These are phyloP conservation scores for Plasmodium gonderi DNA, from an alignment of 169 alveolate species.

Conservation along the genomic window DNA sequence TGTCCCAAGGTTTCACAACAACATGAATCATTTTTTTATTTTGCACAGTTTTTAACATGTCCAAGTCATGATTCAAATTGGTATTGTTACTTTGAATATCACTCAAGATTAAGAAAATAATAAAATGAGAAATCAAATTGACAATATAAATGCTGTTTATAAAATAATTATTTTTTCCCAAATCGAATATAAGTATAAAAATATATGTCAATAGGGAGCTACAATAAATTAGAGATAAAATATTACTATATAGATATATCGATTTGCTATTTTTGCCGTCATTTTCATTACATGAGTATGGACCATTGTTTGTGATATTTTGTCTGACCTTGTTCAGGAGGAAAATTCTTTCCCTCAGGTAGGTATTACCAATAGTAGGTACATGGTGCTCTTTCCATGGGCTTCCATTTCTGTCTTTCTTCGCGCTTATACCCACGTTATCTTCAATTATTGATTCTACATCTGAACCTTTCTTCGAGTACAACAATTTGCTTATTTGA, in stretches of 20 bases:
- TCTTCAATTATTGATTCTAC: too few species aligned
- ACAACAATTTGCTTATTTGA: too few species aligned
- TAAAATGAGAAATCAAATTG: slow-evolving; percentile 38
- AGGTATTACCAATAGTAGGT: background rate
- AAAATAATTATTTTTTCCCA: slow-evolving; percentile 40
- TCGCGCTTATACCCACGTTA: too few species aligned
- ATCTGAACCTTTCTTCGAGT: too few species aligned
- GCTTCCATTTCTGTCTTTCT: background rate
- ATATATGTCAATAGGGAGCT: slow-evolving; percentile 60
- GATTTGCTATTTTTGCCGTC: background rate
- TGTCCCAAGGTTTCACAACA: too few species aligned
- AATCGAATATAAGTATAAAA: slow-evolving; percentile 36
- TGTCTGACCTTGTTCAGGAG: too few species aligned
- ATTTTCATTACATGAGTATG: too few species aligned
- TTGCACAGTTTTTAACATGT: background rate
- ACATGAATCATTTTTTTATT: too few species aligned
- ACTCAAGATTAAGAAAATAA: slow-evolving; percentile 34
- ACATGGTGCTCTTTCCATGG: background rate
- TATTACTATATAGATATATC: slow-evolving; percentile 43
- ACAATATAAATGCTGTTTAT: slow-evolving; percentile 21
- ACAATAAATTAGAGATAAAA: slow-evolving; percentile 24
- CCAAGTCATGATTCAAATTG: background rate
- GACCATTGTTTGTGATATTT: too few species aligned
- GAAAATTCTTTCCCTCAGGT: too few species aligned
- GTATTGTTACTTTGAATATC: slow-evolving; percentile 34